Evolutionary conservation across 176 grass and related monocot genomes (phyloP).

Genomic region (Miscanthus lutarioriparius): DNA sequence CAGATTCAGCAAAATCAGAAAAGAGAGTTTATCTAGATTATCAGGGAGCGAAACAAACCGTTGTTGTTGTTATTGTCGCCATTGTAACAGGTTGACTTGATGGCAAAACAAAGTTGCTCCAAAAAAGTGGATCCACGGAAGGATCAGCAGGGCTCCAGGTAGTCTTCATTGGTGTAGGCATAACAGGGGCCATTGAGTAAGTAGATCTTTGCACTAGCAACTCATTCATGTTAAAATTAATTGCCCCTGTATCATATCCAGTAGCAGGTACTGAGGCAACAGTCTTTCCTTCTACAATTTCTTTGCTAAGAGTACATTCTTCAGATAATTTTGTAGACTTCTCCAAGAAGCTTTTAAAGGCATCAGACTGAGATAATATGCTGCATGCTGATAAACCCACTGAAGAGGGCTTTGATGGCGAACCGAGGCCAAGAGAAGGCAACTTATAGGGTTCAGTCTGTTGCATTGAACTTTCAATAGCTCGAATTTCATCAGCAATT

Average conservation of each 20-base stretch:
- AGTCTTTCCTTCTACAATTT: constrained; percentile 57
- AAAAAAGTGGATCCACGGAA: constrained; percentile 66
- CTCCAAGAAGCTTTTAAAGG: constrained; percentile 80
- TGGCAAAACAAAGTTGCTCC: constrained; percentile 86
- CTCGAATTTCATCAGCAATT: constrained; percentile 71
- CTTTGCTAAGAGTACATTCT: constrained; percentile 59
- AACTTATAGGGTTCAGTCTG: constrained; percentile 83
- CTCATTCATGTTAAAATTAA: constrained; percentile 55
- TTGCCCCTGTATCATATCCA: constrained; percentile 46
- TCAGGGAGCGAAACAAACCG: constrained; percentile 43
- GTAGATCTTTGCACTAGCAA: constrained; percentile 57
- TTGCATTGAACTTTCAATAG: constrained; percentile 72
- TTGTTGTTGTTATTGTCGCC: constrained; percentile 58
- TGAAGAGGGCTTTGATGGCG: constrained; percentile 47
- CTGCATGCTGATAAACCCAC: constrained; percentile 60
- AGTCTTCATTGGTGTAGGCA: constrained; percentile 70
- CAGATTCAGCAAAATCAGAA: constrained; percentile 28
- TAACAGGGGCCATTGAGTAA: constrained; percentile 72
- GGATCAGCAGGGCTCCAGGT: constrained; percentile 78
- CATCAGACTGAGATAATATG: constrained; percentile 83
- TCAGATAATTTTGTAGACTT: constrained; percentile 71
- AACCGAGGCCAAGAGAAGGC: constrained; percentile 68
- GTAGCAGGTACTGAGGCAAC: constrained; percentile 39
- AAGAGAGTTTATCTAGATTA: constrained; percentile 24
- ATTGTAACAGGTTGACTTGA: constrained; percentile 66